Percentiles rank a stretch among this genome's conserved stretches.
Evolutionary conservation across 2,329 filamentous ascomycete species (phyloP).

Genomic region (Triangularia verruculosa): DNA sequence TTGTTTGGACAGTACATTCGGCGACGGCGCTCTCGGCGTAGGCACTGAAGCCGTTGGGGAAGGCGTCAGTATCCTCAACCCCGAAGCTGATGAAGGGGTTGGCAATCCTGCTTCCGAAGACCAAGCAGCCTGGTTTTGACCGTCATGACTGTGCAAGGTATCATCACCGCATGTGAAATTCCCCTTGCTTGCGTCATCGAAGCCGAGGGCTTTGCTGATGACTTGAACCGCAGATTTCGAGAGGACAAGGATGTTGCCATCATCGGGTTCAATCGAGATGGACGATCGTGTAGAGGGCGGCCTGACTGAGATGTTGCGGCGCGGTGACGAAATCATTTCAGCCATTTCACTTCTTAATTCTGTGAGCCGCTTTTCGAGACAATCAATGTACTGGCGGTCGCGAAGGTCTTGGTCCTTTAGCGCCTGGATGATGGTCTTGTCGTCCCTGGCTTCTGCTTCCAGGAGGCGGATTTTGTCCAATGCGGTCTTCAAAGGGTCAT

Average conservation of each 20-base stretch:
- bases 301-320: not conserved
- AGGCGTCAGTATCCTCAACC: not conserved
- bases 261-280: not conserved
- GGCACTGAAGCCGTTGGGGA: not conserved
- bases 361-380: not conserved
- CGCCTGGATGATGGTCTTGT: no score
- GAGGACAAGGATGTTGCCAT: not conserved
- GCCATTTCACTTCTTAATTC: not conserved
- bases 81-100: not conserved
- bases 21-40: not conserved
- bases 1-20: no score
- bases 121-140: not conserved
- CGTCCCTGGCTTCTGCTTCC: no score
- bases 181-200: not conserved
- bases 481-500: no score
- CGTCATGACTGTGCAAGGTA: not conserved
- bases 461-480: no score
- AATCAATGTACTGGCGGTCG: not conserved
- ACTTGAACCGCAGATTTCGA: not conserved
- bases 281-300: not conserved
- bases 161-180: not conserved
- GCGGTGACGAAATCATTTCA: not conserved
- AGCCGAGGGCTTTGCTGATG: not conserved
- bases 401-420: no score
- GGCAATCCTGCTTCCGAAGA: not conserved